These are phyloP conservation scores for Alternaria rosae DNA, from an alignment of 2,329 filamentous ascomycete genomes.

Conservation along the genomic window DNA sequence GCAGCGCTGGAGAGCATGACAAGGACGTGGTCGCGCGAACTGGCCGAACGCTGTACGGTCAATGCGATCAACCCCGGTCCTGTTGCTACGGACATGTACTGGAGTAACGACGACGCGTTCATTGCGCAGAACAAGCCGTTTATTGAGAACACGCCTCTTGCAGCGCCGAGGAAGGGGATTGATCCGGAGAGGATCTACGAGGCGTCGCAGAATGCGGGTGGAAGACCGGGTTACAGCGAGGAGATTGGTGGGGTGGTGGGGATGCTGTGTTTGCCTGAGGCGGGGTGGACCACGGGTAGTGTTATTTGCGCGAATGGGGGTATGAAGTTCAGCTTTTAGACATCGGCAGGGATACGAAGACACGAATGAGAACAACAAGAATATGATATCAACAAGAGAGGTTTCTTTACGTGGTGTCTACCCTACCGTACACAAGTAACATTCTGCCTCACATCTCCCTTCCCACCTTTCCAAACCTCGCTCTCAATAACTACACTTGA, in stretches of 20 bases:
- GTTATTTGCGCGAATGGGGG: constrained; percentile 84
- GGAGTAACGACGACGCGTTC: constrained; percentile 63
- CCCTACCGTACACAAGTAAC: neutral
- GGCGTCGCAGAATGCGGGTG: constrained; percentile 56
- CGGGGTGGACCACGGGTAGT: constrained; percentile 80
- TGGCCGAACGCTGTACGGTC: constrained; percentile 68
- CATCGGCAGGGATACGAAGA: neutral
- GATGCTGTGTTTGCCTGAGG: constrained; percentile 76
- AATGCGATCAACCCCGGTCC: constrained; percentile 73
- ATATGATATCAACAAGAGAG: neutral
- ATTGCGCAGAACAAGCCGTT: constrained; percentile 66
- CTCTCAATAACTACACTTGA: constrained; percentile 2
- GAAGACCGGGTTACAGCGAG: constrained; percentile 66
- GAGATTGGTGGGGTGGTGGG: constrained; percentile 80
- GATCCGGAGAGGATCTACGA: constrained; percentile 66
- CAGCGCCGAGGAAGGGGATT: constrained; percentile 65
- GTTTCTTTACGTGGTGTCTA: fast-evolving
- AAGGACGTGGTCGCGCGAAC: constrained; percentile 70
- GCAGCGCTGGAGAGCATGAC: constrained; percentile 74
- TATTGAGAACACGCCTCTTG: constrained; percentile 70
- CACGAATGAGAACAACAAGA: neutral
- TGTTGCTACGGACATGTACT: constrained; percentile 70
- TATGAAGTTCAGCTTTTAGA: constrained; percentile 57
- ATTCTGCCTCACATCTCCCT: neutral
- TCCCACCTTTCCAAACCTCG: neutral